These are phyloP conservation scores for Sclerotinia trifoliorum DNA, from an alignment of 2,329 filamentous ascomycete genomes.

Conservation along the genomic window DNA sequence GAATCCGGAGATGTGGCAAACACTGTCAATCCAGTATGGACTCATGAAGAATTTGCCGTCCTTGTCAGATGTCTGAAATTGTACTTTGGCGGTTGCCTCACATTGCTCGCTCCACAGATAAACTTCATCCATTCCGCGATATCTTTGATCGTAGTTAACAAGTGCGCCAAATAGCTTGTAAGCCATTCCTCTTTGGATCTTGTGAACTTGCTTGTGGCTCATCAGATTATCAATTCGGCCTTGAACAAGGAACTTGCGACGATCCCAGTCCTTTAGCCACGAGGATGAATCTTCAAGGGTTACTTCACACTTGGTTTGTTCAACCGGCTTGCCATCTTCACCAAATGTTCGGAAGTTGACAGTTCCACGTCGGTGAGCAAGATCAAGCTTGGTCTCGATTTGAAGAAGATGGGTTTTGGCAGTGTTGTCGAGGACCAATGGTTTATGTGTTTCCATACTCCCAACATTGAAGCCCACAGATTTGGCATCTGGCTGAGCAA, in stretches of 20 bases:
- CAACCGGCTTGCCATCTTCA: slow-evolving; percentile 25
- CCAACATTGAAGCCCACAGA: slow-evolving; percentile 55
- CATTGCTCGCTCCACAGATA: slow-evolving; percentile 50
- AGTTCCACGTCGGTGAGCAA: slow-evolving; percentile 20
- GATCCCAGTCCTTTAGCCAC: slow-evolving; percentile 23
- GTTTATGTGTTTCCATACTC: slow-evolving; percentile 67
- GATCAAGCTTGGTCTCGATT: slow-evolving; percentile 29
- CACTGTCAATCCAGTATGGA: slow-evolving; percentile 59
- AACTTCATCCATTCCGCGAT: slow-evolving; percentile 56
- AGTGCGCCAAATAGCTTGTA: slow-evolving; percentile 67
- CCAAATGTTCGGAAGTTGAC: slow-evolving; percentile 26
- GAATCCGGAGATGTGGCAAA: slow-evolving; percentile 60
- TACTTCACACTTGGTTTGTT: slow-evolving; percentile 21
- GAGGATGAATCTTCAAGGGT: slow-evolving; percentile 22
- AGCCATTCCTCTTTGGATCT: slow-evolving; percentile 67
- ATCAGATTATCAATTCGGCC: slow-evolving; percentile 42
- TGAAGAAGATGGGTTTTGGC: slow-evolving; percentile 24
- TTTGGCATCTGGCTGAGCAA: slow-evolving; percentile 40
- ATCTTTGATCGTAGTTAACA: slow-evolving; percentile 53
- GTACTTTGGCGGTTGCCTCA: slow-evolving; percentile 46
- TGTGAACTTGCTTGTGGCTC: slow-evolving; percentile 51
- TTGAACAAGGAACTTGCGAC: slow-evolving; percentile 38
- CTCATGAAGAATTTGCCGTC: slow-evolving; percentile 55
- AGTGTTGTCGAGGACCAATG: slow-evolving; percentile 53
- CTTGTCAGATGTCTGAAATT: slow-evolving; percentile 48